Conservation (phyloP, 768 basidiomycete species). For the Strobilomyces dryophilus region DNA sequence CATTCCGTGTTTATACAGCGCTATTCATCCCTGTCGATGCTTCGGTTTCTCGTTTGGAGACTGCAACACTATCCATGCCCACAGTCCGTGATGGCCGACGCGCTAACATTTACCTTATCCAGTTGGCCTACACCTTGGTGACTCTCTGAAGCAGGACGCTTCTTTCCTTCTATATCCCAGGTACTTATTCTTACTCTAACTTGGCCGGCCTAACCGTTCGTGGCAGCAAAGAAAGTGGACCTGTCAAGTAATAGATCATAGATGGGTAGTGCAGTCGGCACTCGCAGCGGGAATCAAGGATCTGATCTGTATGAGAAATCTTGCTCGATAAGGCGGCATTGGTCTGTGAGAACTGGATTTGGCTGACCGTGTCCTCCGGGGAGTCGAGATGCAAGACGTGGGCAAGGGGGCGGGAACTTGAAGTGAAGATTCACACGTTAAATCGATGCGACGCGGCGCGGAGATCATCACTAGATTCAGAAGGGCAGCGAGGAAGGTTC, state of each 20-base stretch:
- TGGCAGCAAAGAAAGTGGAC: neutral
- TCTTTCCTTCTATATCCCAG: neutral
- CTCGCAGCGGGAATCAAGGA: neutral
- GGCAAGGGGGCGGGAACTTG: neutral
- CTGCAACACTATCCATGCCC: no score
- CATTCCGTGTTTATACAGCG: neutral
- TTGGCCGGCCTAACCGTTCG: neutral
- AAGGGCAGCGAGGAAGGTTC: conserved; percentile 17
- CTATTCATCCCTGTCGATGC: neutral
- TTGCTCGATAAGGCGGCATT: neutral
- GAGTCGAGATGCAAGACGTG: neutral
- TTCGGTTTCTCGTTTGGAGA: neutral
- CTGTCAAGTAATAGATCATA: neutral
- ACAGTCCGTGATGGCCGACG: neutral
- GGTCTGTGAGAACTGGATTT: neutral
- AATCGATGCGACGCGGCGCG: conserved; percentile 6
- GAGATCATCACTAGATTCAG: conserved; percentile 12
- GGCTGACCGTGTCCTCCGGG: neutral
- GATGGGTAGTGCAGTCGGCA: neutral
- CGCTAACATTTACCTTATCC: neutral
- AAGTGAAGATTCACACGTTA: neutral
- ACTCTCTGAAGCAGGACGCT: neutral
- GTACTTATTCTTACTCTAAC: neutral
- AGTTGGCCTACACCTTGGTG: neutral
- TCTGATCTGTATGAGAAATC: neutral